Conservation (phyloP, 2,329 filamentous ascomycete species). For the Helicocarpus griseus region DNA sequence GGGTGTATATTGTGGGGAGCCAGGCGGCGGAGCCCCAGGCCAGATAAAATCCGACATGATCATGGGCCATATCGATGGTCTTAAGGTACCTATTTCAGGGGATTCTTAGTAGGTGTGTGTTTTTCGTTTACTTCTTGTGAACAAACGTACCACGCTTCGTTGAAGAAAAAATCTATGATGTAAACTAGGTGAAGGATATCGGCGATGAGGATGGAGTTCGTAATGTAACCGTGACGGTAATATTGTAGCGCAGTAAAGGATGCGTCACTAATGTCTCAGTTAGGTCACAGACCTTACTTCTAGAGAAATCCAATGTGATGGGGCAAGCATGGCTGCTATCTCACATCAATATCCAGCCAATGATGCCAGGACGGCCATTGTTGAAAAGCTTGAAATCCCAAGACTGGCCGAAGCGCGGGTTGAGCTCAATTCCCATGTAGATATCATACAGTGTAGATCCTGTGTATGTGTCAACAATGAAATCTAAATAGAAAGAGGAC, state of each 20-base stretch:
- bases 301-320: background rate
- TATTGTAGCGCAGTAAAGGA: conserved; percentile 35
- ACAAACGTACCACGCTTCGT: conserved; percentile 35
- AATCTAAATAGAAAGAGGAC: background rate
- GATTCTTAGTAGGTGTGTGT: background rate
- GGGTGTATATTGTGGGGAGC: conserved; percentile 39
- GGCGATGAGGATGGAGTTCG: conserved; percentile 35
- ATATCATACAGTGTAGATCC: conserved; percentile 34
- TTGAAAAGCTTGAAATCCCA: conserved; percentile 42
- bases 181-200: conserved; percentile 38
- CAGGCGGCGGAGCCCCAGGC: conserved; percentile 39
- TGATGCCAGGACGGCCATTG: conserved; percentile 40
- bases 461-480: conserved; percentile 1
- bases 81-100: conserved; percentile 27
- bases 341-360: conserved; percentile 40
- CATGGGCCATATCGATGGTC: conserved; percentile 35
- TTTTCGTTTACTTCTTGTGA: background rate
- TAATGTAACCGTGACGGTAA: conserved; percentile 31
- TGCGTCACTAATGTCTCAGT: conserved; percentile 21
- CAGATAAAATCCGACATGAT: conserved; percentile 37
- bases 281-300: background rate
- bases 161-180: conserved; percentile 41
- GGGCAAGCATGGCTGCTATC: conserved; percentile 9
- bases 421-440: conserved; percentile 40
- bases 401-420: conserved; percentile 32